Evolutionary conservation across 2,329 filamentous ascomycete species (phyloP), one percentile per base, ranked within the genome.

Genomic region (Madurella fahalii): DNA sequence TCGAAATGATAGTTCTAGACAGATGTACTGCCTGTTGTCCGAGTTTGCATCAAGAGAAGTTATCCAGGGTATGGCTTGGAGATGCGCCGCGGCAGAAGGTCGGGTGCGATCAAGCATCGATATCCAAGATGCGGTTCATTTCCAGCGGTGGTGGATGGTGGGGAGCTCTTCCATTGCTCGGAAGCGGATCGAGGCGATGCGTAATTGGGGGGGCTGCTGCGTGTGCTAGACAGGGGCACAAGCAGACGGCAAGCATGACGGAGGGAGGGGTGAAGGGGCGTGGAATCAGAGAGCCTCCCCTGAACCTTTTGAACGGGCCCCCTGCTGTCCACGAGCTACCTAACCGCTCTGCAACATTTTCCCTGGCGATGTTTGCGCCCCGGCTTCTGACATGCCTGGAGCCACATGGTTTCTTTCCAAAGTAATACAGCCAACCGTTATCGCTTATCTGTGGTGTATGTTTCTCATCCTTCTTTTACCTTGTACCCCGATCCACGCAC

Each of bases 61-160:
- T 25, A 25, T 25, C 3, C 25, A 7, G 25, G 7, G 25, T 25
- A 25, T n/a, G 18, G 53, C 47, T 52, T 56, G 51, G 52, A 54
- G 39, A 40, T 40, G 41, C 34, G 48, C 45, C 40, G 39, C 30
- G 40, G 25, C 7, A 25, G 17, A 50, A 39, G 45, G 16, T 41
- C 47, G 31, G 3, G 25, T 25, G 25, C 7, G 20, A 43, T 16
- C 45, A 44, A 42, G 13, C 31, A 39, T 34, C 9, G 31, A 47
- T 4, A 11, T 40, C 37, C 43, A 43, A 47, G 40, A 46, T 46
- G 43, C 46, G 42, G 41, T 55, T 51, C 54, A 57, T 57, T 59
- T 59, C 51, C 52, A 46, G 46, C 16, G 40, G 49, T 37, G 39
- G 30, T 32, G 20, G 40, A 32, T 43, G 41, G 46, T n/a, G n/a